Evolutionary conservation across 1,284 basidiomycete genomes (phyloP).

Genomic region (Ceratobasidium theobromae): DNA sequence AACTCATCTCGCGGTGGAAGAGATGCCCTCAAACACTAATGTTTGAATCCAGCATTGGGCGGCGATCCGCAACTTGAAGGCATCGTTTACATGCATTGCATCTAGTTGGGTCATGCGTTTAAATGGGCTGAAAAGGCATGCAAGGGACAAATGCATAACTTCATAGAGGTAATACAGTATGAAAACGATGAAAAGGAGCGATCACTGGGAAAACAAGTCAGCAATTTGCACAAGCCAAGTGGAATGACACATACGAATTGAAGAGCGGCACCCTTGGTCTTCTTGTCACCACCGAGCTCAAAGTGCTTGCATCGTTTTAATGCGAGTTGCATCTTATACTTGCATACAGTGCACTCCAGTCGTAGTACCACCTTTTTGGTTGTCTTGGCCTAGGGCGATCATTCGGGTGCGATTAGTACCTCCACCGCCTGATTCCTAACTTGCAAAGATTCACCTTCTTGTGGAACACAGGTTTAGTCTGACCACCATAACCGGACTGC

Average conservation of each 20-base stretch:
- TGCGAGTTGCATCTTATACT: slow-evolving; percentile 95
- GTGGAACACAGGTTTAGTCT: slow-evolving; percentile 99
- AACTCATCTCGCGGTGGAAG: no score
- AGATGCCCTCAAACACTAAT: no score
- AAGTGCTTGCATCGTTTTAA: slow-evolving; percentile 99
- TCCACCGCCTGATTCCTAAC: not conserved
- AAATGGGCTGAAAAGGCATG: slow-evolving; percentile 5
- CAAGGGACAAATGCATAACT: slow-evolving; percentile 23
- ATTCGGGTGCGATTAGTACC: not conserved
- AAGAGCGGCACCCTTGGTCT: slow-evolving; percentile 95
- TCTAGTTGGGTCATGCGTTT: not conserved
- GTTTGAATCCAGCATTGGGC: no score
- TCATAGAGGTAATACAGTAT: slow-evolving; percentile 28
- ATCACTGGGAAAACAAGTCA: not conserved
- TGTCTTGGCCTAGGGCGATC: slow-evolving; percentile 71
- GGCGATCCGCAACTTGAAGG: no score
- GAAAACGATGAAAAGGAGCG: slow-evolving; percentile 17
- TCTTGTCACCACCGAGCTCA: slow-evolving; percentile 99
- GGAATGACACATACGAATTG: slow-evolving; percentile 68
- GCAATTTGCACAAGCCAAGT: not conserved
- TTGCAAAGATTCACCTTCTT: slow-evolving; percentile 77
- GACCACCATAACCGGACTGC: slow-evolving; percentile 99
- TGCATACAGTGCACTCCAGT: slow-evolving; percentile 97
- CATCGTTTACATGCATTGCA: no score
- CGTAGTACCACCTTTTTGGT: slow-evolving; percentile 99